These are phyloP conservation scores for Candida tetrigidarum DNA, from an alignment of 1,139 yeast genomes.

Conservation along the genomic window DNA sequence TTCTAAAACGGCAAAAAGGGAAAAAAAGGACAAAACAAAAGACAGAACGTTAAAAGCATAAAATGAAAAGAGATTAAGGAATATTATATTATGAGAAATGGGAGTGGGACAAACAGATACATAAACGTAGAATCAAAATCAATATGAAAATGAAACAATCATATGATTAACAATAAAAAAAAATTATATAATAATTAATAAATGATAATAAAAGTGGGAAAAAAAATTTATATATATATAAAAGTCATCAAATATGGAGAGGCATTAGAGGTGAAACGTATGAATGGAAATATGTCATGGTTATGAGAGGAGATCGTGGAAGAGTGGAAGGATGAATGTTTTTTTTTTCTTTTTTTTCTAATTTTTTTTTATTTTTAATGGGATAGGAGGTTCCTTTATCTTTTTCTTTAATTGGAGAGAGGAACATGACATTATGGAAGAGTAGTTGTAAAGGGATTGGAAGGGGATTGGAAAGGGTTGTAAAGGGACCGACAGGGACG, in stretches of 20 bases:
- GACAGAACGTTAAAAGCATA: too few relatives aligned
- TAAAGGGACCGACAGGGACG: too few relatives aligned
- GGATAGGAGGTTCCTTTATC: neutral
- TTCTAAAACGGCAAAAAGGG: neutral
- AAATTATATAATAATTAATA: slow-evolving; percentile 1
- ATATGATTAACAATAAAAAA: slow-evolving; percentile 1
- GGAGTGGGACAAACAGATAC: neutral
- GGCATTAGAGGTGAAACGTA: slow-evolving; percentile 13
- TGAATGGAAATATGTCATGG: slow-evolving; percentile 4
- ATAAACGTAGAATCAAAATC: neutral
- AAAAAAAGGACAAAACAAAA: neutral
- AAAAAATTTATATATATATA: neutral
- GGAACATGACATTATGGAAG: neutral
- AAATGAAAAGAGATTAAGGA: too few relatives aligned
- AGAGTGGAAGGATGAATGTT: slow-evolving; percentile 1
- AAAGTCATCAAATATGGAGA: slow-evolving; percentile 8
- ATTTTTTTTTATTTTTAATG: neutral
- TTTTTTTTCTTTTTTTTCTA: neutral
- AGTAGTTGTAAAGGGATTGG: neutral
- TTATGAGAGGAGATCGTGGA: slow-evolving; percentile 1
- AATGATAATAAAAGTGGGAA: neutral
- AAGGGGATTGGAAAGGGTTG: too few relatives aligned
- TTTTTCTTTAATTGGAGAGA: neutral
- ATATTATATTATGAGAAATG: neutral
- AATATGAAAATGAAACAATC: slow-evolving; percentile 4